A percentile compares a stretch with the other conserved stretches of the same genome.
phyloP scores from a whole-genome alignment of 2,329 filamentous ascomycete genomes.

The Ceratocystis lukuohia region DNA sequence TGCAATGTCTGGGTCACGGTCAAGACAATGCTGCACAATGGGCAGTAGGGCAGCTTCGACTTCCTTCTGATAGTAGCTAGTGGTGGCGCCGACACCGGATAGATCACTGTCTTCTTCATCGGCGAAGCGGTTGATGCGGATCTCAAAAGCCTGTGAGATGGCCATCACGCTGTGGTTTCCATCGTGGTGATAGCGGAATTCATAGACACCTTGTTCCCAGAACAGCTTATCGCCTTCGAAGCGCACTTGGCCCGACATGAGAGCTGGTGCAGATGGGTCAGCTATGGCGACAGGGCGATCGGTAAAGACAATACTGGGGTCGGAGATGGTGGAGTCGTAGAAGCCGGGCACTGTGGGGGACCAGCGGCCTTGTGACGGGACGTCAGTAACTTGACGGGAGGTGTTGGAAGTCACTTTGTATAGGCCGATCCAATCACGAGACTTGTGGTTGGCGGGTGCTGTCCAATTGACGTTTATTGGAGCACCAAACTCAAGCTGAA shows the following conservation, averaged over 20 bases:
- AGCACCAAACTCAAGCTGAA: slow-evolving; percentile 76
- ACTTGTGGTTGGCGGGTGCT: slow-evolving; percentile 74
- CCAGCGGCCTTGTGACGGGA: slow-evolving; percentile 83
- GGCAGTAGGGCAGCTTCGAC: slow-evolving; percentile 70
- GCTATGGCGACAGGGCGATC: slow-evolving; percentile 42
- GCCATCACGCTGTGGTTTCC: slow-evolving; percentile 88
- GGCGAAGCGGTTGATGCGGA: slow-evolving; percentile 69
- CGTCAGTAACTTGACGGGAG: slow-evolving; percentile 68
- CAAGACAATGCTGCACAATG: slow-evolving; percentile 81
- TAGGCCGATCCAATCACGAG: slow-evolving; percentile 87
- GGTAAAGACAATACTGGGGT: slow-evolving; percentile 60
- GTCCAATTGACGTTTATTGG: slow-evolving; percentile 85
- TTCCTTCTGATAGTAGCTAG: slow-evolving; percentile 49
- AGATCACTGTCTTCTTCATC: slow-evolving; percentile 51
- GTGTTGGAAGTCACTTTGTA: slow-evolving; percentile 94
- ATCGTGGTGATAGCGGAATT: slow-evolving; percentile 93
- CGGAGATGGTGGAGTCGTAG: slow-evolving; percentile 62
- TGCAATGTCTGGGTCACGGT: slow-evolving; percentile 81
- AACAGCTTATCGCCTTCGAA: slow-evolving; percentile 90
- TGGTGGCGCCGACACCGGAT: not conserved
- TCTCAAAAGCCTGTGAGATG: slow-evolving; percentile 85
- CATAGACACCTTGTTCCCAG: slow-evolving; percentile 94
- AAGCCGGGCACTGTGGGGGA: slow-evolving; percentile 61
- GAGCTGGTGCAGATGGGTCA: slow-evolving; percentile 38
- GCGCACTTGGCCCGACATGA: slow-evolving; percentile 65